Evolutionary conservation across 352 stramenopile genomes (phyloP), one percentile per base, ranked within the genome.

Genomic region (Phytopythium montanum): DNA sequence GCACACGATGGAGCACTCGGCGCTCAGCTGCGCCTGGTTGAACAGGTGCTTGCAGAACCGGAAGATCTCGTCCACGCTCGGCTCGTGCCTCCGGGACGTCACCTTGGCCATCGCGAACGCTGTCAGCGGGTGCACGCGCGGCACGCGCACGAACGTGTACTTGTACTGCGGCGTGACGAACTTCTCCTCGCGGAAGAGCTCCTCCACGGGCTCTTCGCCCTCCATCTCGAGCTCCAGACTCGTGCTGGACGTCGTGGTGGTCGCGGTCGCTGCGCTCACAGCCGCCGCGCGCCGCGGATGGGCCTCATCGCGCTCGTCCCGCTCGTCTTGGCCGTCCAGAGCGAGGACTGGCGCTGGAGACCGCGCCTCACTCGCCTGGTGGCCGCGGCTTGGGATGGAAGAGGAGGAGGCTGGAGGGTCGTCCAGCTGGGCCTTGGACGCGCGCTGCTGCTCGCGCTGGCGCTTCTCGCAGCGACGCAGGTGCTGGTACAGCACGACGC

Each of bases 1-100:
- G 56, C 87, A 97, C 50, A 99, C 96, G 69, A 99, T 97, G 7
- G 95, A 98, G 80, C 97, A 99, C 86, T 99, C 97, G n/a, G 95
- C 96, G 54, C 88, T 98, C 51, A 99, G 70, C 59, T 98, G 94
- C 19, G 97, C 96, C 60, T 96, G 94, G 61, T 98, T 97, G 78
- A 99, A 99, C 16, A 99, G 75, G 59, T 95, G 95, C 56, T 90
- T 94, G 61, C 93, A 90, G 56, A 98, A 98, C 16, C 85, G 73
- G 64, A 96, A 96, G 65, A 98, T 97, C 71, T 97, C 92, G 58
- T 97, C 84, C 28, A 97, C 88, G 36, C 74, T 94, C 38, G 92
- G 92, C n/a, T 92, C 77, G 59, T 94, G 81, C 62, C 72, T 66
- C 65, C 91, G 91, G 25, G 81, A 85, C 21, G 70, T 87, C 31